phyloP scores from a whole-genome alignment of 352 stramenopile species.

The Achlya hypogyna region DNA sequence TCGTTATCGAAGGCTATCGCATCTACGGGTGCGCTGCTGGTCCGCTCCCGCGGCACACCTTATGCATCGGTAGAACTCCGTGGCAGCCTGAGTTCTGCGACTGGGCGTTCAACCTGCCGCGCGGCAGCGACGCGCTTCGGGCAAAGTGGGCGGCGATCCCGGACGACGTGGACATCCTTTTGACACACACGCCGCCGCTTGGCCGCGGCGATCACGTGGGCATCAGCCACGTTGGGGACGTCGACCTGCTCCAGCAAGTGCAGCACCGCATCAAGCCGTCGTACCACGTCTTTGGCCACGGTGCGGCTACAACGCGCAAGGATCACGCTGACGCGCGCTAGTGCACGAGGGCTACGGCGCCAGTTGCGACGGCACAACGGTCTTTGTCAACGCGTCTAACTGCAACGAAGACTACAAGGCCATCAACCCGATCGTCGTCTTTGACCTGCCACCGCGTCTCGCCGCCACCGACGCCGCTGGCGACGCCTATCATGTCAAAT shows the following conservation, averaged over 20 bases:
- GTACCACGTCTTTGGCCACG: constrained; percentile 87
- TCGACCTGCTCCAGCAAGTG: constrained; percentile 74
- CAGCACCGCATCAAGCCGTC: constrained; percentile 67
- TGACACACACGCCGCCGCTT: constrained; percentile 85
- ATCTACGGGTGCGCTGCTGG: constrained; percentile 47
- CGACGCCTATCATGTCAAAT: neutral
- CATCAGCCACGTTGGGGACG: constrained; percentile 58
- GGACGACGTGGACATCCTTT: constrained; percentile 72
- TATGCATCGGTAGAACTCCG: constrained; percentile 29
- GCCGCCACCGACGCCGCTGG: constrained; percentile 14
- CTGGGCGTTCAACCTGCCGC: constrained; percentile 68
- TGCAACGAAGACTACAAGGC: constrained; percentile 55
- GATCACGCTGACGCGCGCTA: neutral
- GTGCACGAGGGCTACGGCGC: constrained; percentile 19
- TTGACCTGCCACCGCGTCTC: constrained; percentile 29
- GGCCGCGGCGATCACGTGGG: constrained; percentile 72
- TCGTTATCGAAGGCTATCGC: constrained; percentile 58
- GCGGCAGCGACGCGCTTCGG: constrained; percentile 51
- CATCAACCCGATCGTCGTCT: constrained; percentile 52
- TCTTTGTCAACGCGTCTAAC: constrained; percentile 24
- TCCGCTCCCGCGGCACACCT: neutral
- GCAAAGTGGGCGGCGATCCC: constrained; percentile 62
- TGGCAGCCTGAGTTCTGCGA: constrained; percentile 82
- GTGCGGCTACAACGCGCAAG: neutral
- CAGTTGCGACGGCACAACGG: constrained; percentile 20